These are phyloP conservation scores for Aspergillus niger DNA, from an alignment of 2,329 filamentous ascomycete species.

Conservation along the genomic window DNA sequence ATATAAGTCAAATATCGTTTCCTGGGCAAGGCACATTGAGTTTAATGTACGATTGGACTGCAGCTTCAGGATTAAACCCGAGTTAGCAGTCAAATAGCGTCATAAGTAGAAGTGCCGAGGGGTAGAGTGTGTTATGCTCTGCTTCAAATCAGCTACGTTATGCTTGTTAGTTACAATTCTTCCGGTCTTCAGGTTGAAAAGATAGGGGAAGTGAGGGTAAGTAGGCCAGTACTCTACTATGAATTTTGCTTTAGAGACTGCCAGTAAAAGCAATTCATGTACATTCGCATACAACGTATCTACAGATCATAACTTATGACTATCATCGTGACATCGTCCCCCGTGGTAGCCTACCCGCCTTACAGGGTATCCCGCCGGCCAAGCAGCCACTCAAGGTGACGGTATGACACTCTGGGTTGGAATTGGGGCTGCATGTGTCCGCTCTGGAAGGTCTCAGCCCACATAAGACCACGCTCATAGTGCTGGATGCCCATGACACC, in stretches of 20 bases:
- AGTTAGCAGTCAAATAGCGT: too few relatives aligned
- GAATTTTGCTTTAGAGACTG: background rate
- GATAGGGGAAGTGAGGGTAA: too few relatives aligned
- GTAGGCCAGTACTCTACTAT: too few relatives aligned
- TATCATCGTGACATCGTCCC: background rate
- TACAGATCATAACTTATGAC: background rate
- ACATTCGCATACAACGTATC: background rate
- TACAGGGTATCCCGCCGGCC: conserved; percentile 32
- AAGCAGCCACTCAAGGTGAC: conserved; percentile 57
- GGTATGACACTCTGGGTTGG: conserved; percentile 66
- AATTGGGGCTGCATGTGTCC: conserved; percentile 59
- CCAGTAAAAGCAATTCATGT: background rate
- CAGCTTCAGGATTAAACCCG: too few relatives aligned
- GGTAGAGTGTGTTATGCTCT: too few relatives aligned
- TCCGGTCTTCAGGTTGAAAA: too few relatives aligned
- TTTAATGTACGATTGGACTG: too few relatives aligned
- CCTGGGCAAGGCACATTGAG: too few relatives aligned
- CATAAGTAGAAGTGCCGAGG: too few relatives aligned
- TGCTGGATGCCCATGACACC: conserved; percentile 72
- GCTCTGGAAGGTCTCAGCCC: conserved; percentile 49
- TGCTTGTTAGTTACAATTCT: too few relatives aligned
- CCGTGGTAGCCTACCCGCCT: background rate
- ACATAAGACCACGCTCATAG: conserved; percentile 77
- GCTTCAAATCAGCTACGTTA: too few relatives aligned
- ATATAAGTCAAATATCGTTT: too few relatives aligned